These are phyloP conservation scores for Anastatica hierochuntica DNA, from an alignment of 345 rosid genomes.

Conservation along the genomic window DNA sequence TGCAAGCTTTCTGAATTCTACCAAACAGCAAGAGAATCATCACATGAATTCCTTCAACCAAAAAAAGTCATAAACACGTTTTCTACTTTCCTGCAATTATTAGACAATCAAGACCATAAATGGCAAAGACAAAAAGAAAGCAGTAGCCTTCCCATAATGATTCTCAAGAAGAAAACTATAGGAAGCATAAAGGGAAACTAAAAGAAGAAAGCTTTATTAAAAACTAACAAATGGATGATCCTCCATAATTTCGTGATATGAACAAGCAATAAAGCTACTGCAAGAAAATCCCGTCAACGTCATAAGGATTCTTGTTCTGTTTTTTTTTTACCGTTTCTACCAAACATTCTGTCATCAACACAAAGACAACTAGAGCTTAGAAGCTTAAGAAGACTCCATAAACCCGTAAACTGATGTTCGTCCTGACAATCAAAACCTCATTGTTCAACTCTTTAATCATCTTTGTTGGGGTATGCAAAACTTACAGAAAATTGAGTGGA, in stretches of 20 bases:
- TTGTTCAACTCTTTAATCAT: neutral
- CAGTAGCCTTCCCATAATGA: slow-evolving; percentile 2
- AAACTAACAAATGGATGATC: neutral
- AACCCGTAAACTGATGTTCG: neutral
- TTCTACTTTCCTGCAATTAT: slow-evolving; percentile 3
- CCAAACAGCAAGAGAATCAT: neutral
- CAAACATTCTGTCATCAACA: slow-evolving; percentile 2
- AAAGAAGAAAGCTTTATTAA: slow-evolving; percentile 13
- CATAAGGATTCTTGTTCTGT: slow-evolving; percentile 1
- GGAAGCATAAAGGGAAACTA: neutral
- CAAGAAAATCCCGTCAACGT: slow-evolving; percentile 7
- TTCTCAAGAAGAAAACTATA: slow-evolving; percentile 1
- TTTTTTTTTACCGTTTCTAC: slow-evolving; percentile 8
- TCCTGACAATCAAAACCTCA: neutral
- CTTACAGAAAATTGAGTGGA: neutral
- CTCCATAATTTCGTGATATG: slow-evolving; percentile 12
- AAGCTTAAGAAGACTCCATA: neutral
- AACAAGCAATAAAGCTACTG: slow-evolving; percentile 13
- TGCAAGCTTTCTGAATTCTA: neutral
- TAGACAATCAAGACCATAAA: slow-evolving; percentile 10
- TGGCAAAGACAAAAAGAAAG: neutral
- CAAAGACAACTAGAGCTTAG: slow-evolving; percentile 1
- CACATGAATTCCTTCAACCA: neutral
- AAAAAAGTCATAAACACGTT: neutral
- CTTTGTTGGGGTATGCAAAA: neutral